These are phyloP conservation scores for Podospora pseudoanserina DNA, from an alignment of 495 filamentous ascomycete species.

Conservation along the genomic window DNA sequence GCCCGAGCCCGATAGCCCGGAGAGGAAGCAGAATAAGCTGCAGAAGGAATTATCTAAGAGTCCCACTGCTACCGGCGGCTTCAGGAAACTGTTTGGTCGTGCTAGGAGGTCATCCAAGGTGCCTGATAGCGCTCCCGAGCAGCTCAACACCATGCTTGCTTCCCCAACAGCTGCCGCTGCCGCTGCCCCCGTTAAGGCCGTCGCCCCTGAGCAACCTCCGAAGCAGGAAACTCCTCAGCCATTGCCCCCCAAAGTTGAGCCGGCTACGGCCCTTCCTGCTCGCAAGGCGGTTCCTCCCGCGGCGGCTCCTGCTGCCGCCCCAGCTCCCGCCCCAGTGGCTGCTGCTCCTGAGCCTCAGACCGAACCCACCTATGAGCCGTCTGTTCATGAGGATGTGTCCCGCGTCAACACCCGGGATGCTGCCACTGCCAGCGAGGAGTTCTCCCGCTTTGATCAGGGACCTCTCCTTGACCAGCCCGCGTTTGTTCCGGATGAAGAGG, in stretches of 20 bases:
- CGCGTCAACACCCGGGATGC: conserved; percentile 64
- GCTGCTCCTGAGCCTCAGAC: conserved; percentile 13
- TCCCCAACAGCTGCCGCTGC: conserved; percentile 23
- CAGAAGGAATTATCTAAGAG: conserved; percentile 52
- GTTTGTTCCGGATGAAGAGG: conserved; percentile 69
- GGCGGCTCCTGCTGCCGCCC: conserved; percentile 10
- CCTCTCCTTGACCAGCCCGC: conserved; percentile 83
- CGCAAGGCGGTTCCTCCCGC: conserved; percentile 9
- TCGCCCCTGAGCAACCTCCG: conserved; percentile 23
- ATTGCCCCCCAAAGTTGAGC: conserved; percentile 30
- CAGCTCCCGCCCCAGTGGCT: conserved; percentile 21
- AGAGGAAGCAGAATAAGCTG: conserved; percentile 54
- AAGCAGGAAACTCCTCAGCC: conserved; percentile 24
- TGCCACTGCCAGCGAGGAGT: conserved; percentile 62
- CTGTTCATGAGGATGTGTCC: conserved; percentile 53
- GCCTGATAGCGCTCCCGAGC: conserved; percentile 45
- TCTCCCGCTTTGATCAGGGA: conserved; percentile 85
- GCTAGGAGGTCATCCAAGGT: conserved; percentile 54
- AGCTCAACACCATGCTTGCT: conserved; percentile 36
- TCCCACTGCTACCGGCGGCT: conserved; percentile 37
- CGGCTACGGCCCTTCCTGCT: conserved; percentile 22
- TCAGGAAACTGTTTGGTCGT: conserved; percentile 63
- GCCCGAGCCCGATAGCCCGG: conserved; percentile 45
- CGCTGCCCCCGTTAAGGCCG: conserved; percentile 25
- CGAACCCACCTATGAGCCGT: conserved; percentile 47